phyloP scores from a whole-genome alignment of 768 basidiomycete species.

The Pholiota conissans region DNA sequence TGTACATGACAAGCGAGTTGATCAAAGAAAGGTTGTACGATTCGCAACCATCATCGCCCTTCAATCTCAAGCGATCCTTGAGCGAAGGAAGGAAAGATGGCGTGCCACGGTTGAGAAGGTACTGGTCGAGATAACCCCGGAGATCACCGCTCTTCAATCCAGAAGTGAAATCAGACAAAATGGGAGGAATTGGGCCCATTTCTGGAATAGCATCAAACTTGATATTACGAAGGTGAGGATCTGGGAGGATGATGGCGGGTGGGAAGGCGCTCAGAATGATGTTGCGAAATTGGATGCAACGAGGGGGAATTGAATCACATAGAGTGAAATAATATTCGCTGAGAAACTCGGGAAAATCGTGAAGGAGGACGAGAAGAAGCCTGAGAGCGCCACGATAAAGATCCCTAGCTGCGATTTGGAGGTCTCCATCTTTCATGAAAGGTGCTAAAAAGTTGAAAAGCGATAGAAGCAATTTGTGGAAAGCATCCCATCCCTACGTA shows the following conservation, averaged over 20 bases:
- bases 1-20: constrained; percentile 94
- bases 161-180: constrained; percentile 88
- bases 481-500: constrained; percentile 86
- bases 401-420: constrained; percentile 78
- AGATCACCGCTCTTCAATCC: constrained; percentile 82
- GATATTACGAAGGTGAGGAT: constrained; percentile 78
- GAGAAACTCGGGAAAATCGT: constrained; percentile 98
- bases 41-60: constrained; percentile 44
- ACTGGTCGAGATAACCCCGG: constrained; percentile 78
- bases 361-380: constrained; percentile 90
- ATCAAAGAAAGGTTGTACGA: constrained; percentile 86
- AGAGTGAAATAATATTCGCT: constrained; percentile 96
- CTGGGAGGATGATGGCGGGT: constrained; percentile 73
- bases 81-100: constrained; percentile 74
- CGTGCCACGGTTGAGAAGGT: constrained; percentile 74
- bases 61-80: constrained; percentile 69
- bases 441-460: constrained; percentile 94
- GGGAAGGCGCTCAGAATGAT: constrained; percentile 97
- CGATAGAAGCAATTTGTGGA: constrained; percentile 91
- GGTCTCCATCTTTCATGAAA: constrained; percentile 81
- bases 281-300: constrained; percentile 95
- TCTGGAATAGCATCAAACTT: constrained; percentile 79
- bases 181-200: constrained; percentile 89
- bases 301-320: constrained; percentile 88
- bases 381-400: constrained; percentile 90